These are phyloP conservation scores for Microcera coccophila DNA, from an alignment of 2,329 filamentous ascomycete species.

Conservation along the genomic window DNA sequence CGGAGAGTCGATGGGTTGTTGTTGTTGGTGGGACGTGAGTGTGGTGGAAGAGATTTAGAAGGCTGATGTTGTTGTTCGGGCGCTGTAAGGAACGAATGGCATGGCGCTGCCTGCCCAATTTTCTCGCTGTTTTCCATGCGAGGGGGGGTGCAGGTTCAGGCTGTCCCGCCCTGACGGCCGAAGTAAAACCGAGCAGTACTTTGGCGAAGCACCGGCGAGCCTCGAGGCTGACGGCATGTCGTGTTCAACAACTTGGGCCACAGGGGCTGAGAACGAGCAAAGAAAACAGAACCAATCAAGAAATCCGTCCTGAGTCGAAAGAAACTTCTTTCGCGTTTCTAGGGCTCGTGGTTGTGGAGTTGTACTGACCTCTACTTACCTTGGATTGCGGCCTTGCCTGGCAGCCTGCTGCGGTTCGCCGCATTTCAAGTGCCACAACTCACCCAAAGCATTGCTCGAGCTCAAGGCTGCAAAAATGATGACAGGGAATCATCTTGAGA, in stretches of 20 bases:
- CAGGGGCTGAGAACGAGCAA: constrained; percentile 1
- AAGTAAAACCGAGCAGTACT: constrained; percentile 24
- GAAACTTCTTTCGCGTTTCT: constrained; percentile 23
- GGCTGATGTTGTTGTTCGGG: constrained; percentile 28
- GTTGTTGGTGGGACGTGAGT: constrained; percentile 20
- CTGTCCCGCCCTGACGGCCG: constrained; percentile 16
- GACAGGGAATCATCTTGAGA: not conserved
- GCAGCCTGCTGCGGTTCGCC: constrained; percentile 14
- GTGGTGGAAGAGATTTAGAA: constrained; percentile 30
- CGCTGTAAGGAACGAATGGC: constrained; percentile 6
- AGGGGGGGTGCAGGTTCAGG: constrained; percentile 1
- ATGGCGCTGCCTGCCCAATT: not conserved
- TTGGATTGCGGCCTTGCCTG: constrained; percentile 15
- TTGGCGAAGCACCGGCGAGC: constrained; percentile 19
- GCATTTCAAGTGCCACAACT: constrained; percentile 14
- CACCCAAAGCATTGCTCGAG: constrained; percentile 2
- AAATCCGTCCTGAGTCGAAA: constrained; percentile 1
- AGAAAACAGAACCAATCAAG: not conserved
- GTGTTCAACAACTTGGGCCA: constrained; percentile 13
- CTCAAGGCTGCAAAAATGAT: constrained; percentile 2
- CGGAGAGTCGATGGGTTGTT: constrained; percentile 12
- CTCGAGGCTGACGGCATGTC: constrained; percentile 10
- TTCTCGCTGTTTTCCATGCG: not conserved
- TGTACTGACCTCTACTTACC: constrained; percentile 18
- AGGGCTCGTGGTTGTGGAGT: constrained; percentile 9